Evolutionary conservation across 2,329 filamentous ascomycete species (phyloP).

Genomic region (Aspergillus viridinutans): DNA sequence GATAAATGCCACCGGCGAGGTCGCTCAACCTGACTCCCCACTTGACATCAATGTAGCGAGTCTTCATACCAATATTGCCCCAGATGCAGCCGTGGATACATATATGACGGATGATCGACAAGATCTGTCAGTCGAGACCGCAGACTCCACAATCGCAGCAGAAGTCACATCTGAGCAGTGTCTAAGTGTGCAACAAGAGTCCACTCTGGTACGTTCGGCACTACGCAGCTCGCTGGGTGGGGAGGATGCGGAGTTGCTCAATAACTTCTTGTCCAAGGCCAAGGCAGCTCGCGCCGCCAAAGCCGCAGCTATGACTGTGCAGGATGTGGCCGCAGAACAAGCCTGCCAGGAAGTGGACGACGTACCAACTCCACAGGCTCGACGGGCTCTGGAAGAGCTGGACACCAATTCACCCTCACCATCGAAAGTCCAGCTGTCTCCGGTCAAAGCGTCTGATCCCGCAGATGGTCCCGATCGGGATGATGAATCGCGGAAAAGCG

Average conservation of each 20-base stretch:
- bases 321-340: constrained; percentile 15
- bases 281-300: constrained; percentile 39
- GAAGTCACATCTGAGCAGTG: constrained; percentile 18
- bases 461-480: constrained; percentile 15
- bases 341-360: constrained; percentile 11
- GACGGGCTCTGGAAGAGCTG: constrained; percentile 33
- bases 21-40: constrained; percentile 1
- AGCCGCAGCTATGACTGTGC: constrained; percentile 18
- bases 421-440: constrained; percentile 25
- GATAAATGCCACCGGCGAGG: constrained; percentile 11
- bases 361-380: constrained; percentile 28
- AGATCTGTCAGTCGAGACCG: constrained; percentile 2
- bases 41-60: neutral
- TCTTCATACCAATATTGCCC: neutral
- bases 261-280: constrained; percentile 39
- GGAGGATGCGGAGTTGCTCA: constrained; percentile 38
- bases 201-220: constrained; percentile 33
- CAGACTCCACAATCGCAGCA: constrained; percentile 1
- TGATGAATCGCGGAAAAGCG: constrained; percentile 10
- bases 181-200: constrained; percentile 28
- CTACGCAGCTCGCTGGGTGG: constrained; percentile 35
- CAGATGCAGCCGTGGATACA: constrained; percentile 3
- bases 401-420: constrained; percentile 39
- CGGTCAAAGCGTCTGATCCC: constrained; percentile 22
- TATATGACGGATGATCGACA: constrained; percentile 10